Evolutionary conservation across 805 yeast species (phyloP), one percentile per base, ranked within the genome.

Genomic region (Priceomyces haplophilus): DNA sequence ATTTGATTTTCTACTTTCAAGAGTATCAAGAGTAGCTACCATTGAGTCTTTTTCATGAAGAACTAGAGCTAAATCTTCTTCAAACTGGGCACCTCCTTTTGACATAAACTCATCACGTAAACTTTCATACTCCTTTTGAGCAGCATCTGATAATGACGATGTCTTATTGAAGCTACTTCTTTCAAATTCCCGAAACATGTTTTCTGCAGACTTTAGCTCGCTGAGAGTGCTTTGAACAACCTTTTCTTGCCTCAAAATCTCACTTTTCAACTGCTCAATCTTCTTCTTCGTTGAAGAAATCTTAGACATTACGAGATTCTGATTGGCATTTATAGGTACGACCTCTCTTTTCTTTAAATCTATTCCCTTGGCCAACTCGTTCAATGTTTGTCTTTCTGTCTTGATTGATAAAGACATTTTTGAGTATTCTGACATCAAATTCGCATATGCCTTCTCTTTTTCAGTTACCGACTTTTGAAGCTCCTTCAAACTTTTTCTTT

Each of bases 281-380:
- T 82, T 78, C 29, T 65, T 67, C 38, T 71, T 72, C 36, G 72
- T 67, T 29, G 72, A 72, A 5, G 55, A 53, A 2, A 80, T 63
- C 47, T 80, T 82, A 38, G 70, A 70, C 8, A 56, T 50, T 0
- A 77, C 52, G 7, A 83, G 69, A 8, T 68, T 67, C 42, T 75
- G 74, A 46, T 79, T 80, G 6, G 88, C 77, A 24, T 72, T 74
- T 3, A 83, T 56, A 1, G 95, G 95, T 21, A 85, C 71, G 39
- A 85, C 51, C 5, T 74, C 73, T 21, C 78, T 59, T 40, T 73
- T 73, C 20, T 67, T 62, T 5, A 62, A 58, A 32, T 79, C 83
- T 13, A 76, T 58, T n/a, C 64, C 60, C 2, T 55, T 49, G n/a
- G 60, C 56, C 37, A 67, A 63, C n/a, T 59, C 57, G 1, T 56